Conservation (phyloP, 805 yeast genomes). For the Candida khao-thaluensis region DNA sequence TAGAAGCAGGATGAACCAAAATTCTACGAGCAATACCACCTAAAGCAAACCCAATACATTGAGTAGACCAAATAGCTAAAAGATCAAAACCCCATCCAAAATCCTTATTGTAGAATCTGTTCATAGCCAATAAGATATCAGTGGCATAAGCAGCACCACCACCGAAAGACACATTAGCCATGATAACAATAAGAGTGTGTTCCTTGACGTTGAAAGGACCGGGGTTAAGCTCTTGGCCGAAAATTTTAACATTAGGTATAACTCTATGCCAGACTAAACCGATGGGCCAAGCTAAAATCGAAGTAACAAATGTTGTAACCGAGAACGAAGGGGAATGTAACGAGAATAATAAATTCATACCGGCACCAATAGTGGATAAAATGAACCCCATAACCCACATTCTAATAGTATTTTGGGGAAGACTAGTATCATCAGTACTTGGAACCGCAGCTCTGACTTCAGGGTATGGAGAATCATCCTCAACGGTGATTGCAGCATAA, state of each 20-base stretch:
- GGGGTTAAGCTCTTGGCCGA: constrained; percentile 16
- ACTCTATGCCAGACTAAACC: constrained; percentile 50
- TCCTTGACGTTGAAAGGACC: constrained; percentile 27
- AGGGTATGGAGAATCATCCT: constrained; percentile 53
- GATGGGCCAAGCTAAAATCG: constrained; percentile 58
- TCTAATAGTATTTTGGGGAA: constrained; percentile 53
- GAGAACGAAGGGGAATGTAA: constrained; percentile 55
- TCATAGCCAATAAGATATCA: constrained; percentile 53
- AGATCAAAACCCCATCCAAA: constrained; percentile 28
- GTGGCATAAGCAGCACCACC: constrained; percentile 46
- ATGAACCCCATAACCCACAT: constrained; percentile 52
- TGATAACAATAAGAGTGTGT: constrained; percentile 23
- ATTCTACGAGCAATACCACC: constrained; percentile 63
- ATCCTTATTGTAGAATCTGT: constrained; percentile 44
- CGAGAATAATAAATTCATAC: constrained; percentile 58
- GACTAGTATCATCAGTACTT: constrained; percentile 48
- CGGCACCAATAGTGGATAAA: constrained; percentile 56
- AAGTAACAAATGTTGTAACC: constrained; percentile 52
- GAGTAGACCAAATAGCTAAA: constrained; percentile 44
- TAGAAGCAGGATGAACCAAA: constrained; percentile 61
- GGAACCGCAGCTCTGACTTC: constrained; percentile 66
- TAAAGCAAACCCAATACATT: constrained; percentile 63
- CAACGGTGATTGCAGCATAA: constrained; percentile 41
- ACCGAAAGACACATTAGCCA: constrained; percentile 19
- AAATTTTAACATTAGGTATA: constrained; percentile 27